Base-by-base conservation (phyloP, 1,284 basidiomycete genomes). In the Ustilago lituana region DNA sequence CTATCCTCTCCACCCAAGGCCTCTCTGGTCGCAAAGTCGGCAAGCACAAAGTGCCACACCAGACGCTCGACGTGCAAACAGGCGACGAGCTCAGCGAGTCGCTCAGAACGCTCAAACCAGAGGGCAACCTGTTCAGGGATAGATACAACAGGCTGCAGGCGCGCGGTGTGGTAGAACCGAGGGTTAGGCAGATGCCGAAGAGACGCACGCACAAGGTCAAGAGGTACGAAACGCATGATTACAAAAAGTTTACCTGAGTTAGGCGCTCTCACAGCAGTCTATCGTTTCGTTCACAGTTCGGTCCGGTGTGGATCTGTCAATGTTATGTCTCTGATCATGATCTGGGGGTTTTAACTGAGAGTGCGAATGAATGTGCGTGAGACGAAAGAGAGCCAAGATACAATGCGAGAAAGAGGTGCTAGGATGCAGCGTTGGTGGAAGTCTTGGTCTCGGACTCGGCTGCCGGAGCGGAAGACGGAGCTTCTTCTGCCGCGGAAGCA, bases 81-180 rank as follows among this genome's bases (percentile, higher is more conserved):
- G 92, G 91, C 5, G 94, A 97, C 72, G 93, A 98, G 78, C 83
- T 98, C 35, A 90, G 88, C 57, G 95, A 98, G 83, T 92, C 86
- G 76, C 83, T 98, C 72, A 85, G 94, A 45, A 89, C 86, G 47
- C 84, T 98, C 73, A 93, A 93, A 87, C 91, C 92, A 17, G 93
- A 96, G 84, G 94, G 94, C 27, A 96, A 95, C 82, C 83, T 95
- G 23, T 96, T 95, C 87, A 87, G 89, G 39, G 94, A 96, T 81
- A 87, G 93, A 3, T 94, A 93, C 85, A 82, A 90, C 38, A 92
- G 87, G 74, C 82, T 92, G 82, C 91, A 94, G 74, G 88, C 91
- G 51, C 86, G 91, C 20, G 91, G 89, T 0, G 84, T 91, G 33
- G 84, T 91, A 26, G 91, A 93, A 77, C 90, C 91, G 7, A 87